Conservation (phyloP, 208 protist genomes). For the Acanthamoeba triangularis region DNA sequence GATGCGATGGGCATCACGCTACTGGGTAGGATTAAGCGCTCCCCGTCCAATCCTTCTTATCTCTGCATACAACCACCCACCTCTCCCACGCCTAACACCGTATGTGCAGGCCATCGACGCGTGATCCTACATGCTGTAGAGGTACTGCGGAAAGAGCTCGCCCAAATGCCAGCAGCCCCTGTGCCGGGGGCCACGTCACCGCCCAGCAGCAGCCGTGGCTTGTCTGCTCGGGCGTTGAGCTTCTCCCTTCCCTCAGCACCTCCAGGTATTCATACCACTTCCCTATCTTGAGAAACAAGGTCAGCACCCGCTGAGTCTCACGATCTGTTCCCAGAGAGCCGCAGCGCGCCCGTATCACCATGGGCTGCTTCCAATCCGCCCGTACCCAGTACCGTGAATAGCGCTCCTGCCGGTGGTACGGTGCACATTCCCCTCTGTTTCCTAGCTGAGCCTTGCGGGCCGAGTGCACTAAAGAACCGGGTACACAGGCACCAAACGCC, state of each 20-base stretch:
- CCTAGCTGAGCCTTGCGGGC: neutral
- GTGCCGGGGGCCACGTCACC: neutral
- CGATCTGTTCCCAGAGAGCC: neutral
- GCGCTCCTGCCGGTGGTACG: neutral
- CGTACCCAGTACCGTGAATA: neutral
- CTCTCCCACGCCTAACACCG: neutral
- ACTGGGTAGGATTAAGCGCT: neutral
- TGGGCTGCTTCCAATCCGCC: neutral
- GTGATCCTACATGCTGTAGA: neutral
- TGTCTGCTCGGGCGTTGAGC: no score
- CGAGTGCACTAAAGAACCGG: no score
- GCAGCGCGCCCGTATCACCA: neutral
- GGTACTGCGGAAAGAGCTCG: neutral
- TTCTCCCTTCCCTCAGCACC: no score
- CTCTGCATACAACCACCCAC: neutral
- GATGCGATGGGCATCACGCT: neutral
- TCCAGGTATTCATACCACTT: neutral
- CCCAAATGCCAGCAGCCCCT: no score
- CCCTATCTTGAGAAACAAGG: neutral
- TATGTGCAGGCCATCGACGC: neutral
- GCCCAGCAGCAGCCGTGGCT: neutral
- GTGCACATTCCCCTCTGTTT: neutral
- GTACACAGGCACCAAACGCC: no score
- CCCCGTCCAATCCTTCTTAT: neutral
- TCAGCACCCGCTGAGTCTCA: neutral